Percentiles rank a stretch among this genome's conserved stretches.
Conservation (phyloP, 345 rosid species). For the Rhodamnia argentea region DNA sequence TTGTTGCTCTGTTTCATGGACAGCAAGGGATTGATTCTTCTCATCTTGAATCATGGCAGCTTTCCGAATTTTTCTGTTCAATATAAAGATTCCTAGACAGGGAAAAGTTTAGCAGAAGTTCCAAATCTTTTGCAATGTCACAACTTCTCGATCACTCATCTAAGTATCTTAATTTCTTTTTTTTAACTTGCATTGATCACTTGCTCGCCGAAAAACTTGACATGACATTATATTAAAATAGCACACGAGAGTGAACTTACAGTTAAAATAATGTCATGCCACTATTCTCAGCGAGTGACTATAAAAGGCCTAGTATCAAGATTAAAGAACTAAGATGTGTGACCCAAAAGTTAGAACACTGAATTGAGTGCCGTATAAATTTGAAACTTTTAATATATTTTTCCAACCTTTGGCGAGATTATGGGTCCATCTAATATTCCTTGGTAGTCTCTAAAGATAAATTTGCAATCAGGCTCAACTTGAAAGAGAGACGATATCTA, state of each 20-base stretch:
- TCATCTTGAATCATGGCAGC: not conserved
- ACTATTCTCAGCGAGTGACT: not conserved
- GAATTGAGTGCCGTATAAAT: not conserved
- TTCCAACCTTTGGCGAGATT: not conserved
- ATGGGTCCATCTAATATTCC: not conserved
- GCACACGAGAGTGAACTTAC: not conserved
- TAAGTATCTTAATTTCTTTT: not conserved
- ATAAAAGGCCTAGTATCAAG: not conserved
- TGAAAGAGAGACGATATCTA: not conserved
- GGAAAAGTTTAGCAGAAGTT: not conserved
- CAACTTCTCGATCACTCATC: not conserved
- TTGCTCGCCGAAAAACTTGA: not conserved
- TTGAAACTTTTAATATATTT: not conserved
- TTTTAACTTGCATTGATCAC: not conserved
- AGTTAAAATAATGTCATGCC: not conserved
- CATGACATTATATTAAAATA: not conserved
- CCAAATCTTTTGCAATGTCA: not conserved
- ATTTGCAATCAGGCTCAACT: not conserved
- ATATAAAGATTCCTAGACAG: not conserved
- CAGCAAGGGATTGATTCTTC: not conserved
- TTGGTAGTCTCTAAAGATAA: not conserved
- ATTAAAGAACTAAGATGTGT: not conserved
- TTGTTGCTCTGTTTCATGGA: not conserved
- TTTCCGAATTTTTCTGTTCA: not conserved
- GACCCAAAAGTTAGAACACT: not conserved